A percentile compares a stretch with the other conserved stretches of the same genome.
Evolutionary conservation across 495 filamentous ascomycete genomes (phyloP).

Genomic region (Tetracladium marchalianum): DNA sequence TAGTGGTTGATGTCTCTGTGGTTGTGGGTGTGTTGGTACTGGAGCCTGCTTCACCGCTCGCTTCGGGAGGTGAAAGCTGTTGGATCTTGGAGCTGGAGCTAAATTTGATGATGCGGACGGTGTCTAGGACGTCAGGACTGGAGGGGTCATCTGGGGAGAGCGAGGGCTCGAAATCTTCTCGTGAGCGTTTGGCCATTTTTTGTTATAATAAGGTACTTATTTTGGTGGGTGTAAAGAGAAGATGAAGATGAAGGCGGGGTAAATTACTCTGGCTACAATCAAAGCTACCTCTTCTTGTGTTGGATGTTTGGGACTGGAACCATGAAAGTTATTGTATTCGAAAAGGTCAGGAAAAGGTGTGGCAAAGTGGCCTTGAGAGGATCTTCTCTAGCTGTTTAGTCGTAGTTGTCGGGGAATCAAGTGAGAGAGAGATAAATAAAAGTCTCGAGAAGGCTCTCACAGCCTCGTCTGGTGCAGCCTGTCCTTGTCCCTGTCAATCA

Average conservation of each 20-base stretch:
- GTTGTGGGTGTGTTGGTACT: neutral
- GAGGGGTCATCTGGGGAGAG: constrained; percentile 14
- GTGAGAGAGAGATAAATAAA: no score
- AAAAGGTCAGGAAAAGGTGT: neutral
- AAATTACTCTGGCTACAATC: constrained; percentile 14
- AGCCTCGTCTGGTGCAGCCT: no score
- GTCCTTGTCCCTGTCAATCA: no score
- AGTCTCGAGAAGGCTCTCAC: no score
- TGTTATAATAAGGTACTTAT: constrained; percentile 9
- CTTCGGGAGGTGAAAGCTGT: constrained; percentile 9
- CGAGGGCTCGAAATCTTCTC: constrained; percentile 35
- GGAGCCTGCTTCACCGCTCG: constrained; percentile 11
- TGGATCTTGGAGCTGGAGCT: constrained; percentile 15
- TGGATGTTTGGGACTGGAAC: no score
- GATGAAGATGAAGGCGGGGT: constrained; percentile 12
- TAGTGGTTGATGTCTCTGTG: neutral
- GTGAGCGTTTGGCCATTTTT: constrained; percentile 52
- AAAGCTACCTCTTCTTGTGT: neutral
- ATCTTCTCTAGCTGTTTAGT: neutral
- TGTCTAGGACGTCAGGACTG: constrained; percentile 1
- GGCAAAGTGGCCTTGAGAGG: neutral
- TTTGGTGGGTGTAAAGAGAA: no score
- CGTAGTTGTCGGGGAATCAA: no score
- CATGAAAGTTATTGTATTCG: no score
- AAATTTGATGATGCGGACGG: neutral